These are phyloP conservation scores for Fomitopsis betulina DNA, from an alignment of 1,284 basidiomycete genomes.

Conservation along the genomic window DNA sequence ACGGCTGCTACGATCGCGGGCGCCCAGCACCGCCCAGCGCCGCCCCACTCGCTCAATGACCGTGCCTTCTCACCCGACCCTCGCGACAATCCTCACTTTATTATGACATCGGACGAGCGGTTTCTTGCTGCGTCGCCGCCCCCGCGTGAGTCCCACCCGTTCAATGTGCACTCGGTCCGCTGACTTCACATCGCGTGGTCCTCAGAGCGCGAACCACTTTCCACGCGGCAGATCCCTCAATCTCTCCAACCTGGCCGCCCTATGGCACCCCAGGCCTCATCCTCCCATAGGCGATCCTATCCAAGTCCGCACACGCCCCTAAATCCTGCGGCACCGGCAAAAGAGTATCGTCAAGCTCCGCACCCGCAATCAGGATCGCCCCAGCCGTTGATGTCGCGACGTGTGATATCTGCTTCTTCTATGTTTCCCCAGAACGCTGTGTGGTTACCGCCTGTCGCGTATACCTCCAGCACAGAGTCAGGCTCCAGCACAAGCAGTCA, in stretches of 20 bases:
- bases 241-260: slow-evolving; percentile 1
- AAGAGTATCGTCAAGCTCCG: slow-evolving; percentile 10
- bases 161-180: neutral
- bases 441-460: slow-evolving; percentile 11
- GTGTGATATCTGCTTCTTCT: slow-evolving; percentile 7
- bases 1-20: slow-evolving; percentile 7
- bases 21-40: neutral
- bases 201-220: slow-evolving; percentile 13
- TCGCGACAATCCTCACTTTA: slow-evolving; percentile 28
- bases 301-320: slow-evolving; percentile 11
- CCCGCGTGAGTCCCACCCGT: slow-evolving; percentile 6
- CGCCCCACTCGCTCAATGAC: slow-evolving; percentile 22
- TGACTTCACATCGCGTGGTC: slow-evolving; percentile 7
- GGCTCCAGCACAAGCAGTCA: slow-evolving; percentile 14
- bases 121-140: slow-evolving; percentile 19
- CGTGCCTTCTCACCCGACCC: slow-evolving; percentile 36
- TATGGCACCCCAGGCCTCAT: neutral
- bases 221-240: slow-evolving; percentile 11
- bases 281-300: slow-evolving; percentile 11
- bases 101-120: slow-evolving; percentile 26
- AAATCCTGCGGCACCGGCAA: neutral
- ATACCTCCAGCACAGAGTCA: slow-evolving; percentile 11
- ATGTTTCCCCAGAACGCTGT: slow-evolving; percentile 1
- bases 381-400: neutral
- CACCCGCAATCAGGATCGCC: slow-evolving; percentile 1